These are phyloP conservation scores for Trifolium fragiferum DNA, from an alignment of 306 rosid genomes.

Conservation along the genomic window DNA sequence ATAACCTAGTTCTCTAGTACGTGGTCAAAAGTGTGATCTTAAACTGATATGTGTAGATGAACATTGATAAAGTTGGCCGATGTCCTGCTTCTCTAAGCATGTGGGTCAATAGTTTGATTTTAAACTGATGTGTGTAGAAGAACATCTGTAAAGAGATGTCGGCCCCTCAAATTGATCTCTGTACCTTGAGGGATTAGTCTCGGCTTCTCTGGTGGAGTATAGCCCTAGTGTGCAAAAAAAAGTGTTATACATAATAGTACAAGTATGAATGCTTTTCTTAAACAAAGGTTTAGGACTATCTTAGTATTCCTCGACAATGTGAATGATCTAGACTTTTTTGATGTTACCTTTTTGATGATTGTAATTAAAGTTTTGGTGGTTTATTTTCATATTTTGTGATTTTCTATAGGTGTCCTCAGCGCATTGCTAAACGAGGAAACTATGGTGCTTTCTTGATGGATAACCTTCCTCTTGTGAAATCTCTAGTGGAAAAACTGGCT, in stretches of 20 bases:
- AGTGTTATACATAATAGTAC: background rate
- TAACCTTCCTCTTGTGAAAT: constrained; percentile 84
- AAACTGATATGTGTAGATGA: background rate
- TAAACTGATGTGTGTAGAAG: background rate
- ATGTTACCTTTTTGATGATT: background rate
- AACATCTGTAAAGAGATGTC: background rate
- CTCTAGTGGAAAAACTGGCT: constrained; percentile 82
- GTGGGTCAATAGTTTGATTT: too few species aligned
- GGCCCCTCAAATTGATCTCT: background rate
- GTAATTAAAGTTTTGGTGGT: constrained; percentile 16
- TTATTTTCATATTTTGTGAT: constrained; percentile 5
- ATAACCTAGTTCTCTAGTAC: background rate
- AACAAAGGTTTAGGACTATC: background rate
- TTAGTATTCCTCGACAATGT: background rate
- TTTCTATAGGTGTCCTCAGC: constrained; percentile 88
- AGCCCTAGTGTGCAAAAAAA: background rate
- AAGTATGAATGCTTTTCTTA: background rate
- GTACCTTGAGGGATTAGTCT: background rate
- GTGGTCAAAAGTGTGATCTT: too few species aligned
- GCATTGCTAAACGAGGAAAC: constrained; percentile 85
- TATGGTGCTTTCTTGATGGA: constrained; percentile 99
- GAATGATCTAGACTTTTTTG: background rate
- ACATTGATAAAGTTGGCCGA: background rate
- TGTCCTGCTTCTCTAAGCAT: background rate
- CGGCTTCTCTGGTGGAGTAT: background rate